phyloP scores from a whole-genome alignment of 305 asterid genomes.

The Fraxinus floribunda region DNA sequence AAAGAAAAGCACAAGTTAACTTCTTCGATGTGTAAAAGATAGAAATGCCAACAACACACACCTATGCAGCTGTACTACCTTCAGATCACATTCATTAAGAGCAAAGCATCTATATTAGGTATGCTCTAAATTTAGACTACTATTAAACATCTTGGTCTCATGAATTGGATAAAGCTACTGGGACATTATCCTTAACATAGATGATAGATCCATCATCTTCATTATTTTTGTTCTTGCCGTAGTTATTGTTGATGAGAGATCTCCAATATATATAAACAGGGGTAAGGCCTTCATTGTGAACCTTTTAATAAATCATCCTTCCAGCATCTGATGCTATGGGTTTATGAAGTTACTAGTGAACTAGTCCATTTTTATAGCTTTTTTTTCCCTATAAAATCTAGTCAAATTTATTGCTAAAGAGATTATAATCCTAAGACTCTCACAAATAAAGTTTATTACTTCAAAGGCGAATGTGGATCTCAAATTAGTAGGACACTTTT shows the following conservation, averaged over 20 bases:
- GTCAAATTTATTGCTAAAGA: neutral
- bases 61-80: neutral
- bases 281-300: slow-evolving; percentile 13
- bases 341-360: neutral
- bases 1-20: slow-evolving; percentile 9
- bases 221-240: neutral
- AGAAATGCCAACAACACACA: neutral
- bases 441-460: neutral
- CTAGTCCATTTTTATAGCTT: neutral
- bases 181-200: slow-evolving; percentile 5
- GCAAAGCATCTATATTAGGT: neutral
- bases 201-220: neutral
- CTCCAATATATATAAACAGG: slow-evolving; percentile 4
- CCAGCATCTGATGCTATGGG: slow-evolving; percentile 5
- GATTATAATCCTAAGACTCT: neutral
- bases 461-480: neutral
- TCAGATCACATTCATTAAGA: neutral
- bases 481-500: neutral
- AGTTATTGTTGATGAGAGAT: neutral
- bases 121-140: slow-evolving; percentile 7
- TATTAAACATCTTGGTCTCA: slow-evolving; percentile 12
- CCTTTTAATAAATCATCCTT: slow-evolving; percentile 10
- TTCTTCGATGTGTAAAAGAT: neutral
- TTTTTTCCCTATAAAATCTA: neutral
- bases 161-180: slow-evolving; percentile 11